Percentiles rank a stretch among this genome's conserved stretches.
Conservation (phyloP, 1,139 yeast species). For the Geotrichum fermentans region DNA sequence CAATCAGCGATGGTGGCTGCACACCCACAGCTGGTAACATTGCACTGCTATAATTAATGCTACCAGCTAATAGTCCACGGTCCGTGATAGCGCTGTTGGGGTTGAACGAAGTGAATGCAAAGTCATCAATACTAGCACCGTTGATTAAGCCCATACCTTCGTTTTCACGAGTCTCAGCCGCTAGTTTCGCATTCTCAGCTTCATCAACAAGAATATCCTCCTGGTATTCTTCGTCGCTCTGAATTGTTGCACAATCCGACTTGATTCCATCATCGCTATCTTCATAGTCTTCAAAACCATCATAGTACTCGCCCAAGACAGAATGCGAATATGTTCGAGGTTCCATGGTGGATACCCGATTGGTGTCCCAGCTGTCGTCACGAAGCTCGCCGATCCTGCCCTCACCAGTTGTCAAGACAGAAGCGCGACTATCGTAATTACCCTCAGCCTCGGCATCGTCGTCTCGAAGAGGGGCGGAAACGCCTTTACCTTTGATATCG, state of each 20-base stretch:
- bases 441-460: not conserved
- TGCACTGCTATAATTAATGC: conserved; percentile 20
- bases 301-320: not conserved
- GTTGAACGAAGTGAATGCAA: conserved; percentile 34
- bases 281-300: not conserved
- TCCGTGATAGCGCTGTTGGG: conserved; percentile 28
- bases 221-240: conserved; percentile 21
- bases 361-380: conserved; percentile 12
- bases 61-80: conserved; percentile 20
- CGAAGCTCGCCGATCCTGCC: conserved; percentile 13
- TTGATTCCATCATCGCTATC: conserved; percentile 15
- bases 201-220: conserved; percentile 18
- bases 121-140: conserved; percentile 26
- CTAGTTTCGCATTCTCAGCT: conserved; percentile 7
- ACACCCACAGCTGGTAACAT: conserved; percentile 23
- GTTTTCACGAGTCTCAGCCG: conserved; percentile 8
- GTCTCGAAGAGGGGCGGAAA: not conserved
- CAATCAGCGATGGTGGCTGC: conserved; percentile 36
- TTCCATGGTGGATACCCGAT: not conserved
- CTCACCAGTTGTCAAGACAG: conserved; percentile 6
- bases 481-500: conserved; percentile 10
- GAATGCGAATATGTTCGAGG: conserved; percentile 8
- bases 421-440: not conserved
- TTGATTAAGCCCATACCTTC: conserved; percentile 11
- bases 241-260: conserved; percentile 19